These are phyloP conservation scores for Tuber umbilicatum DNA, from an alignment of 495 filamentous ascomycete species.

Conservation along the genomic window DNA sequence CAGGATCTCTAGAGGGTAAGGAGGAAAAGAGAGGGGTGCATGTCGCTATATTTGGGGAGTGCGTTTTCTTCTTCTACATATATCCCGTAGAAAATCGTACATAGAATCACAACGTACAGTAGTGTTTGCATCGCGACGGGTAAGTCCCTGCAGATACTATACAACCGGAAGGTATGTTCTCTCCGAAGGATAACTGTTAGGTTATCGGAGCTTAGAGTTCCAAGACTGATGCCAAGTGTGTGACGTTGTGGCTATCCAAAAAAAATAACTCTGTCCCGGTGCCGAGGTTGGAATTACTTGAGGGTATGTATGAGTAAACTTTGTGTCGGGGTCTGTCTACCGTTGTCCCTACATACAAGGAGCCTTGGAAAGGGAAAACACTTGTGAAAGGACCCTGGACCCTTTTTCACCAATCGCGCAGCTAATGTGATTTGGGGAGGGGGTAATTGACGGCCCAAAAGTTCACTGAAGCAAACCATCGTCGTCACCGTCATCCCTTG, in stretches of 20 bases:
- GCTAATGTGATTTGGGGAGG: neutral
- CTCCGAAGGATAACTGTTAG: neutral
- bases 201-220: neutral
- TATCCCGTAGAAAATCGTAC: constrained; percentile 34
- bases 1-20: constrained; percentile 63
- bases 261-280: neutral
- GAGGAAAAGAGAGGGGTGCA: neutral
- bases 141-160: neutral
- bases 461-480: neutral
- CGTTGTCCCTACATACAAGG: neutral
- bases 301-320: neutral
- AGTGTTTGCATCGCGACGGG: neutral
- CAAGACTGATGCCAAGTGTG: neutral
- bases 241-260: neutral
- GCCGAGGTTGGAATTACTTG: neutral
- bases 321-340: neutral
- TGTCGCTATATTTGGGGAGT: neutral
- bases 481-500: neutral
- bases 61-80: constrained; percentile 8
- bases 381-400: neutral
- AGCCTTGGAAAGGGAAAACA: neutral
- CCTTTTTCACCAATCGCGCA: neutral
- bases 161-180: neutral
- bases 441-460: neutral
- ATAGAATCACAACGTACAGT: constrained; percentile 10